These are phyloP conservation scores for Telopea speciosissima DNA, from an alignment of 177 flowering plant genomes.

Conservation along the genomic window DNA sequence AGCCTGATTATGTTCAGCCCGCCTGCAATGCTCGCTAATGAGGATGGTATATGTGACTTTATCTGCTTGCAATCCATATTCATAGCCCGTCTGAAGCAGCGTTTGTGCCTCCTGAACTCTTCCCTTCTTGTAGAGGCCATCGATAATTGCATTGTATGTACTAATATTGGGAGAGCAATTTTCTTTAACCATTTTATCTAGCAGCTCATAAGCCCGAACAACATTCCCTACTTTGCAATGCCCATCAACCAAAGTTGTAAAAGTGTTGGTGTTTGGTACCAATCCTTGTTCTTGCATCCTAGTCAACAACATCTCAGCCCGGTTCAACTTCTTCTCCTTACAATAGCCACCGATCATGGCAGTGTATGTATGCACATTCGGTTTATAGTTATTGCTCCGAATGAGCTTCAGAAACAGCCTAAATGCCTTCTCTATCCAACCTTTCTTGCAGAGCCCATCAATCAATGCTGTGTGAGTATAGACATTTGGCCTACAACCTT, in stretches of 20 bases:
- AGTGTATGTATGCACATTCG: conserved; percentile 83
- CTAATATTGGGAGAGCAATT: conserved; percentile 61
- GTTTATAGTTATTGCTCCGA: conserved; percentile 73
- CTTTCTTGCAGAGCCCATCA: conserved; percentile 89
- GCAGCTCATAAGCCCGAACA: conserved; percentile 55
- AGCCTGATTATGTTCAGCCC: conserved; percentile 32
- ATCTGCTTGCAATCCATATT: conserved; percentile 52
- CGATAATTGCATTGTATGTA: conserved; percentile 64
- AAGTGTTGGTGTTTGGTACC: conserved; percentile 68
- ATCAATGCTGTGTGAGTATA: conserved; percentile 82
- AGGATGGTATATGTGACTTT: conserved; percentile 70
- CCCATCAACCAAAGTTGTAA: conserved; percentile 74
- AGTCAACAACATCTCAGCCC: conserved; percentile 82
- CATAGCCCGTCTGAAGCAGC: conserved; percentile 35
- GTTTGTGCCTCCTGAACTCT: conserved; percentile 48
- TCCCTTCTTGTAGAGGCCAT: conserved; percentile 69
- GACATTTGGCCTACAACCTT: conserved; percentile 86
- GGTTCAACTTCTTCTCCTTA: conserved; percentile 70
- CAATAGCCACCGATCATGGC: conserved; percentile 89
- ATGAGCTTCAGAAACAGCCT: conserved; percentile 83
- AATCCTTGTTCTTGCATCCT: conserved; percentile 84
- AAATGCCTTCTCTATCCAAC: conserved; percentile 98
- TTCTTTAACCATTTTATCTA: conserved; percentile 52
- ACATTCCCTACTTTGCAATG: conserved; percentile 69
- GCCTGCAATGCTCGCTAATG: conserved; percentile 54